Conservation (phyloP, 352 stramenopile genomes). For the Phytophthora cactorum region DNA sequence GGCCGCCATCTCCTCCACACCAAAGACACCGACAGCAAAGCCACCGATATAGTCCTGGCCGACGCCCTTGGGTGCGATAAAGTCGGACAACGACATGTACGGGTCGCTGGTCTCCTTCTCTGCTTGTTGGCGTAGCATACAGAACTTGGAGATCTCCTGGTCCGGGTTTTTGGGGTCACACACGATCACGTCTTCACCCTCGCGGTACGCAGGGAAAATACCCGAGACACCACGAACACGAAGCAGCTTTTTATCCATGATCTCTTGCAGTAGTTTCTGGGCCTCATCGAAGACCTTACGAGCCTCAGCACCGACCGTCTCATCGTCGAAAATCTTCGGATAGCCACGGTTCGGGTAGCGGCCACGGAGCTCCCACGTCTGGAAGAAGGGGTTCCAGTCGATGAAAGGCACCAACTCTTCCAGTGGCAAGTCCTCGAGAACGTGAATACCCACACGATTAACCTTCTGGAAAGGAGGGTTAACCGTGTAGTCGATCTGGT, state of each 20-base stretch:
- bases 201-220: constrained; percentile 94
- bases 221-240: constrained; percentile 93
- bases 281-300: constrained; percentile 98
- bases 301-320: constrained; percentile 93
- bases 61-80: constrained; percentile 82
- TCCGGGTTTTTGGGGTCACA: constrained; percentile 87
- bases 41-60: constrained; percentile 93
- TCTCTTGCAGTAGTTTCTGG: constrained; percentile 93
- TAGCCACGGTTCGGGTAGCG: constrained; percentile 98
- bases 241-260: constrained; percentile 94
- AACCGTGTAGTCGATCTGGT: constrained; percentile 92
- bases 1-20: constrained; percentile 92
- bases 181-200: constrained; percentile 95
- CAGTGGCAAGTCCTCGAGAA: constrained; percentile 89
- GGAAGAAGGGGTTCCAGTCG: constrained; percentile 99
- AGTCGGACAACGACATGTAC: constrained; percentile 96
- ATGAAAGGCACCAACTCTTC: constrained; percentile 96
- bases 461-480: constrained; percentile 83
- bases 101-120: constrained; percentile 96
- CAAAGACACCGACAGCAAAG: constrained; percentile 97
- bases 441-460: constrained; percentile 85
- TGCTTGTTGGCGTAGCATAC: constrained; percentile 97
- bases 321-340: constrained; percentile 98
- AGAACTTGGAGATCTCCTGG: constrained; percentile 92
- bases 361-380: constrained; percentile 97